Evolutionary conservation across 2,329 filamentous ascomycete species (phyloP).

Genomic region (Colletotrichum paranaense): DNA sequence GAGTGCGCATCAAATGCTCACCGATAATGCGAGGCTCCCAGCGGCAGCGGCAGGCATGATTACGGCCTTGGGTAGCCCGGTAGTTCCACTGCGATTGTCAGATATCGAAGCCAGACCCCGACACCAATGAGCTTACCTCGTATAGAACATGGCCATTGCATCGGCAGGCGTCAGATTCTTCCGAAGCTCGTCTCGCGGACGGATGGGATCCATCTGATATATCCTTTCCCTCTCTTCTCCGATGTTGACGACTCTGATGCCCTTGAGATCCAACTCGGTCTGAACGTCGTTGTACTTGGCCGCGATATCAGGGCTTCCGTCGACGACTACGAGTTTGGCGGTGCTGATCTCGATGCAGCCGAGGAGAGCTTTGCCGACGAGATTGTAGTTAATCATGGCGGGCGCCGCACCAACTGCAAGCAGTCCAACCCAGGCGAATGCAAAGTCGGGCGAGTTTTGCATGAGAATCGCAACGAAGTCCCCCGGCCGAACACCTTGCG

Average conservation of each 20-base stretch:
- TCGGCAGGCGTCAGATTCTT: conserved; percentile 60
- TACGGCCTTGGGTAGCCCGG: conserved; percentile 79
- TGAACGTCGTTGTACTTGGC: conserved; percentile 68
- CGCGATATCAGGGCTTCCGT: conserved; percentile 64
- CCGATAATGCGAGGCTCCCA: conserved; percentile 38
- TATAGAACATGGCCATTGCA: conserved; percentile 77
- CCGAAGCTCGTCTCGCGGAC: conserved; percentile 67
- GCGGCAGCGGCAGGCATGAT: conserved; percentile 63
- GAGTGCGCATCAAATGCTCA: background rate
- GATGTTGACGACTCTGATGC: conserved; percentile 67
- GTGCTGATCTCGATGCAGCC: conserved; percentile 73
- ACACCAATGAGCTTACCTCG: conserved; percentile 43
- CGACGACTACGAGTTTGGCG: conserved; percentile 68
- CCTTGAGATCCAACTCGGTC: conserved; percentile 57
- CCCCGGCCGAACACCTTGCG: conserved; percentile 66
- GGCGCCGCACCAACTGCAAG: conserved; percentile 76
- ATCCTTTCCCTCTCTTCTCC: conserved; percentile 46
- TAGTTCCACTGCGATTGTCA: conserved; percentile 68
- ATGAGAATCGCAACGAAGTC: conserved; percentile 75
- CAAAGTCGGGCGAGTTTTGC: conserved; percentile 74
- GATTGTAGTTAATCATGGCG: conserved; percentile 78
- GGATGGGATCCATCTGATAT: conserved; percentile 57
- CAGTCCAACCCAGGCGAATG: conserved; percentile 73
- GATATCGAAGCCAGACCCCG: background rate
- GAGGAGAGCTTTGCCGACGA: conserved; percentile 71